phyloP scores from a whole-genome alignment of 441 rosid genomes.

The Adansonia madagascariensis region DNA sequence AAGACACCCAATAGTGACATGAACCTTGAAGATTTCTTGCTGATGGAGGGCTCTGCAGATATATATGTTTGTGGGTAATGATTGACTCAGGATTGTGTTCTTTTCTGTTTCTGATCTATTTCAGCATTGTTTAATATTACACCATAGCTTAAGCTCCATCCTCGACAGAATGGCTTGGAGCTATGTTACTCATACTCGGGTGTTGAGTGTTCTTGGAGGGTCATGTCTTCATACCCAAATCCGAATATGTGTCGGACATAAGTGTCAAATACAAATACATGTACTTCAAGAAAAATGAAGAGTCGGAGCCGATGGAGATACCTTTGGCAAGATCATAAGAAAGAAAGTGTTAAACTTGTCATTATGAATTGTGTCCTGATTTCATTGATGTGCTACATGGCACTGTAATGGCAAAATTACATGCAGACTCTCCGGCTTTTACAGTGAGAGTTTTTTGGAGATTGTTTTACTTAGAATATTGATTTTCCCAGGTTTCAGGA shows the following conservation, averaged over 20 bases:
- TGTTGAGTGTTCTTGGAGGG: too few relatives aligned
- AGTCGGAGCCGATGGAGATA: background rate
- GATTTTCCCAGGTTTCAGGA: conserved; percentile 79
- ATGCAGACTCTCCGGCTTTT: background rate
- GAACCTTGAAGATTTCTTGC: conserved; percentile 84
- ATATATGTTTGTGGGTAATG: conserved; percentile 88
- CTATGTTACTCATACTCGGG: too few relatives aligned
- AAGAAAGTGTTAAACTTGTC: background rate
- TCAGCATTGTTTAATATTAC: background rate
- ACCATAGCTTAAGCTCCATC: background rate
- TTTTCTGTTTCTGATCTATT: conserved; percentile 9
- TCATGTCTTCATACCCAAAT: too few relatives aligned
- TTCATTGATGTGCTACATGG: background rate
- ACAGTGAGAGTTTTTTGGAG: background rate
- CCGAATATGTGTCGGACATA: too few relatives aligned
- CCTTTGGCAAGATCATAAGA: background rate
- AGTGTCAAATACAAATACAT: too few relatives aligned
- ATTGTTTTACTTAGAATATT: background rate
- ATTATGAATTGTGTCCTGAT: background rate
- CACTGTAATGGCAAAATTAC: background rate
- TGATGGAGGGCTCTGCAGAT: conserved; percentile 78
- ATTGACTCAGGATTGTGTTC: conserved; percentile 13
- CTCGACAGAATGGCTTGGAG: background rate
- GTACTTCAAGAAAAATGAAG: too few relatives aligned
- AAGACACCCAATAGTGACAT: conserved; percentile 65